Base-by-base conservation (phyloP, 225 moss, liverwort and hornwort genomes). In the Pseudisothecium myosuroides region DNA sequence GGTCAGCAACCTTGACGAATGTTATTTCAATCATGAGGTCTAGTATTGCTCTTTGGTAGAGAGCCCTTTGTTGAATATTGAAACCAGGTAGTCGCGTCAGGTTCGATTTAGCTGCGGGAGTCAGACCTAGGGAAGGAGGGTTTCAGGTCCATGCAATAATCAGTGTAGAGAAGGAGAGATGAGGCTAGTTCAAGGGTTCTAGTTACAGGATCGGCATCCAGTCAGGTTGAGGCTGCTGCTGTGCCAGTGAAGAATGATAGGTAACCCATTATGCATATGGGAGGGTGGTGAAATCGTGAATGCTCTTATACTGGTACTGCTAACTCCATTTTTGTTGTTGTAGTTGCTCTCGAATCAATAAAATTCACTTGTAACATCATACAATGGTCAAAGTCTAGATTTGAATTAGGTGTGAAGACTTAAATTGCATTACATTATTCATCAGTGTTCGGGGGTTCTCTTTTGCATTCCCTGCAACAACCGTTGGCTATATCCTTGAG, bases 21-120 rank as follows among this genome's bases (percentile, higher is more conserved):
- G 85, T 87, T 78, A 68, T 55, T 82, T 82, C 81, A 60, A 88
- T 82, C 72, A 88, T 67, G 88, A 90, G 91, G 83, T 91, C 91
- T 85, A 71, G 60, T 61, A 83, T 71, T 64, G 58, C 84, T 72
- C 80, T 83, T 58, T 87, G 74, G 77, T 75, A 68, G 81, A 89
- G 80, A 91, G 91, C 61, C 83, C 86, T 78, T 91, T 84, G 80
- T 89, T 91, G 56, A 84, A 84, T 82, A 89, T 84, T 84, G 92
- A 76, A 80, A 87, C 84, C 81, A 88, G 87, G 89, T 91, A 89
- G 87, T 88, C 77, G 83, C 90, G 81, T 87, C 90, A 89, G 92
- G 84, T 90, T 91, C 90, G 56, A 84, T 86, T 88, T 89, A 82
- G 90, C 84, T 93, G 93, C 93, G 93, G 91, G 90, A 91, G 83